Percentiles rank a stretch among this genome's conserved stretches.
Conservation (phyloP, 176 grass and related monocot genomes). For the Oryza glaberrima region DNA sequence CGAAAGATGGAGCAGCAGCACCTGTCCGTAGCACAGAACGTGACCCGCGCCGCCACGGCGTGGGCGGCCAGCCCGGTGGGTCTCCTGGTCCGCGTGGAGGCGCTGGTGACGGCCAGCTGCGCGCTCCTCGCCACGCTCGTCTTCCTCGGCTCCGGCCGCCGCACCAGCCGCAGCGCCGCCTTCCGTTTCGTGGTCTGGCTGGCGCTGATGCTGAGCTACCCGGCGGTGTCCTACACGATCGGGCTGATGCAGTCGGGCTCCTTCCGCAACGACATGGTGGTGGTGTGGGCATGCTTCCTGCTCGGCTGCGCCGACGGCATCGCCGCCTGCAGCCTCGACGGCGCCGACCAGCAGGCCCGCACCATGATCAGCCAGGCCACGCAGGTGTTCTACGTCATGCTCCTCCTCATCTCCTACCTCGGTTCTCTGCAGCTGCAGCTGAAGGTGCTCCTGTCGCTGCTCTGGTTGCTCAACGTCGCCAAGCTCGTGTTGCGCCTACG, state of each 20-base stretch:
- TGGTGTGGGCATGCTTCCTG: conserved; percentile 33
- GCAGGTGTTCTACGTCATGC: not conserved
- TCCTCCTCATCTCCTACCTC: not conserved
- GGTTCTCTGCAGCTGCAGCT: not conserved
- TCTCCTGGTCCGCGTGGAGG: not conserved
- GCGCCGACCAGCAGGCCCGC: conserved; percentile 7
- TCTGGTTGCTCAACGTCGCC: not conserved
- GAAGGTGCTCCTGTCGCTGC: not conserved
- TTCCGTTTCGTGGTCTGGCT: not conserved
- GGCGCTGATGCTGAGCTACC: conserved; percentile 15
- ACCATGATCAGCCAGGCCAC: not conserved
- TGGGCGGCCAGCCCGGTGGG: conserved; percentile 13
- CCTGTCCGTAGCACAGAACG: not conserved
- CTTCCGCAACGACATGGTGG: not conserved
- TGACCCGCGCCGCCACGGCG: not conserved
- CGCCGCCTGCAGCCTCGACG: not conserved
- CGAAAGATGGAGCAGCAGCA: not conserved
- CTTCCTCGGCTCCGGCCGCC: conserved; percentile 1
- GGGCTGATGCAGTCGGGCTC: conserved; percentile 29
- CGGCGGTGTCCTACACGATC: conserved; percentile 33
- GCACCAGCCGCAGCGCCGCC: not conserved
- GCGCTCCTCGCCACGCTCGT: not conserved
- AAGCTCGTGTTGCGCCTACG: conserved; percentile 21
- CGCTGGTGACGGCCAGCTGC: not conserved
- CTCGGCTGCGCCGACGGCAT: conserved; percentile 32